Percentiles rank a stretch among this genome's conserved stretches.
These are phyloP conservation scores for Lactarius quietus DNA, from an alignment of 768 basidiomycete genomes.

Conservation along the genomic window DNA sequence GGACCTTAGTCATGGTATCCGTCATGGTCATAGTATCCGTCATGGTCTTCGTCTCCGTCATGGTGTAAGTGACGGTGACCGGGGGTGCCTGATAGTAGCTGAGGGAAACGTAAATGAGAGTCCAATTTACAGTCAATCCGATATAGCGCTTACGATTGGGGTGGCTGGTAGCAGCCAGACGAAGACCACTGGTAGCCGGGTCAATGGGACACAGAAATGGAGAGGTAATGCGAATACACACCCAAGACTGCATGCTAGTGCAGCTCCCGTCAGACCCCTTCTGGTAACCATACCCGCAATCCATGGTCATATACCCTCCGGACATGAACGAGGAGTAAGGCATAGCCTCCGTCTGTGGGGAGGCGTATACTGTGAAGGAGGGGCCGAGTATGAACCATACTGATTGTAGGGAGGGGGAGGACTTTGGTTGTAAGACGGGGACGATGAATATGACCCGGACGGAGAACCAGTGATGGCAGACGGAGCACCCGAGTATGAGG, in stretches of 20 bases:
- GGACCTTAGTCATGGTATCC: conserved; percentile 30
- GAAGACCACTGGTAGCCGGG: conserved; percentile 7
- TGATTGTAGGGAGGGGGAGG: conserved; percentile 18
- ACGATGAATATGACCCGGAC: conserved; percentile 30
- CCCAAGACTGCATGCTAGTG: conserved; percentile 50
- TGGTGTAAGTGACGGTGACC: conserved; percentile 41
- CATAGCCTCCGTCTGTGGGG: conserved; percentile 28
- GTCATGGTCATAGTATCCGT: conserved; percentile 30
- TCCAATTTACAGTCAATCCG: not conserved
- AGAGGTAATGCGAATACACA: conserved; percentile 33
- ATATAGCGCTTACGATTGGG: not conserved
- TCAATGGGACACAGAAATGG: not conserved
- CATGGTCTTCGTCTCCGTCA: conserved; percentile 38
- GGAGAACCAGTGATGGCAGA: conserved; percentile 18
- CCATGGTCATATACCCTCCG: conserved; percentile 63
- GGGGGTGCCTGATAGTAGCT: conserved; percentile 33
- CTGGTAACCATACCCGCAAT: conserved; percentile 68
- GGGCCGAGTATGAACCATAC: conserved; percentile 20
- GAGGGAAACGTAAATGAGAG: conserved; percentile 9
- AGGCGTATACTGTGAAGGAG: conserved; percentile 33
- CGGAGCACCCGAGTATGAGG: conserved; percentile 37
- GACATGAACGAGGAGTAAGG: conserved; percentile 51
- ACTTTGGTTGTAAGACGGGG: conserved; percentile 28
- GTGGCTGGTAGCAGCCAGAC: conserved; percentile 18
- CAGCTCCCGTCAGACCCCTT: conserved; percentile 58